Percentiles rank a stretch among this genome's conserved stretches.
phyloP scores from a whole-genome alignment of 352 stramenopile species.

The Pythium inflatum region DNA sequence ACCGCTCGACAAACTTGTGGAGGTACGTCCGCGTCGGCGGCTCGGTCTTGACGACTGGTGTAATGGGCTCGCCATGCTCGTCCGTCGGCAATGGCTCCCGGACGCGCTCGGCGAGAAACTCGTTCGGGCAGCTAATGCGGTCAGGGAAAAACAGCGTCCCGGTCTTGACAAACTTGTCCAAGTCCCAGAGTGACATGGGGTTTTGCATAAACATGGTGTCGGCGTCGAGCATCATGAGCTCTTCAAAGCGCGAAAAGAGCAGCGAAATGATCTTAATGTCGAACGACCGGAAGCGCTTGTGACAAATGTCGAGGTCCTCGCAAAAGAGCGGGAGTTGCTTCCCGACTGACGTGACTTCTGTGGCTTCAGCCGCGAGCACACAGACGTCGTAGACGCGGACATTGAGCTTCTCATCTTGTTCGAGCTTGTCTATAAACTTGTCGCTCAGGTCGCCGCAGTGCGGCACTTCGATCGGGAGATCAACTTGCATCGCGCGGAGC shows the following conservation, averaged over 20 bases:
- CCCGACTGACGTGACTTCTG: constrained; percentile 32
- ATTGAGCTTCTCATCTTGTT: constrained; percentile 41
- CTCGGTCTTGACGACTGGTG: background rate
- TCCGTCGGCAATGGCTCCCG: background rate
- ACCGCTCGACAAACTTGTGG: constrained; percentile 58
- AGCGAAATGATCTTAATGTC: constrained; percentile 69
- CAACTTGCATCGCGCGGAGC: constrained; percentile 52
- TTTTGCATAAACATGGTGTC: constrained; percentile 71
- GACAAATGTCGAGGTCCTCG: constrained; percentile 42
- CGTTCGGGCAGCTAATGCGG: constrained; percentile 47
- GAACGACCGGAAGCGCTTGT: constrained; percentile 57
- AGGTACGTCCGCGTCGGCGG: constrained; percentile 36
- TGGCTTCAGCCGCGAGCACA: constrained; percentile 38
- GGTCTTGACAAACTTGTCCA: constrained; percentile 50
- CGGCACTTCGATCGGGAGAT: constrained; percentile 68
- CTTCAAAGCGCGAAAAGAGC: constrained; percentile 65
- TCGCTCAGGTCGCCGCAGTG: constrained; percentile 68
- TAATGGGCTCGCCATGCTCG: background rate
- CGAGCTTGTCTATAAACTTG: constrained; percentile 40
- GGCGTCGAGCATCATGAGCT: constrained; percentile 80
- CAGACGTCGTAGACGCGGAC: constrained; percentile 75
- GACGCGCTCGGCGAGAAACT: constrained; percentile 50
- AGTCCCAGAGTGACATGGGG: constrained; percentile 57
- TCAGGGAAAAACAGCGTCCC: constrained; percentile 78
- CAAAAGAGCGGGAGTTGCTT: constrained; percentile 53